phyloP scores from a whole-genome alignment of 176 grass and related monocot species.

The Aechmea fasciata region DNA sequence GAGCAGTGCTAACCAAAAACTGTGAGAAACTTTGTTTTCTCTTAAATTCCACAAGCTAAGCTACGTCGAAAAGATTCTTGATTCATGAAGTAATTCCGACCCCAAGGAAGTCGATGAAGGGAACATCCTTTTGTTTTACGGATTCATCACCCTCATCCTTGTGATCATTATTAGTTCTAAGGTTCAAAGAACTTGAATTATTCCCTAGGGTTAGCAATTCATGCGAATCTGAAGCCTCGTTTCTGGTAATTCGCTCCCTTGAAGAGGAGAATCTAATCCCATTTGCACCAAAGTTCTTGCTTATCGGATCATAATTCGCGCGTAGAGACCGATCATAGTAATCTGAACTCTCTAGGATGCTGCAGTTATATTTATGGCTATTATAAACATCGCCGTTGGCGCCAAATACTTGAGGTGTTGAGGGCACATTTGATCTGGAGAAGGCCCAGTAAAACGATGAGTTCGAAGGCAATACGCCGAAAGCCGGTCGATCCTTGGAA shows the following conservation, averaged over 20 bases:
- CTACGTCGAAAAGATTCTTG: background rate
- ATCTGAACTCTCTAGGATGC: constrained; percentile 2
- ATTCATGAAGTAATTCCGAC: constrained; percentile 21
- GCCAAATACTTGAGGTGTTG: constrained; percentile 12
- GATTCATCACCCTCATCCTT: background rate
- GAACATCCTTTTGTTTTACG: constrained; percentile 21
- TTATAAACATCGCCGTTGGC: constrained; percentile 11
- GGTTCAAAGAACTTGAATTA: background rate
- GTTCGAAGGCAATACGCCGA: background rate
- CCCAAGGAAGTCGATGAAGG: constrained; percentile 56
- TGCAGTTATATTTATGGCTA: constrained; percentile 25
- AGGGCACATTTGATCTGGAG: constrained; percentile 18
- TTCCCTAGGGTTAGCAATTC: background rate
- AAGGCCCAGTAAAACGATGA: constrained; percentile 21
- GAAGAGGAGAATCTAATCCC: background rate
- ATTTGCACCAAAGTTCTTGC: background rate
- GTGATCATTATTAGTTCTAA: background rate
- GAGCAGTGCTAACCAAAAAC: too few relatives aligned
- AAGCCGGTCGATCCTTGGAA: background rate
- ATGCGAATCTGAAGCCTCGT: background rate
- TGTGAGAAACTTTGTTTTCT: too few relatives aligned
- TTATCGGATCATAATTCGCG: background rate
- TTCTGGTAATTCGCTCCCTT: background rate
- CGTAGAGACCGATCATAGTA: background rate
- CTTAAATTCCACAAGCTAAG: too few relatives aligned